Conservation (phyloP, 768 basidiomycete species). For the Saitozyma sp. region DNA sequence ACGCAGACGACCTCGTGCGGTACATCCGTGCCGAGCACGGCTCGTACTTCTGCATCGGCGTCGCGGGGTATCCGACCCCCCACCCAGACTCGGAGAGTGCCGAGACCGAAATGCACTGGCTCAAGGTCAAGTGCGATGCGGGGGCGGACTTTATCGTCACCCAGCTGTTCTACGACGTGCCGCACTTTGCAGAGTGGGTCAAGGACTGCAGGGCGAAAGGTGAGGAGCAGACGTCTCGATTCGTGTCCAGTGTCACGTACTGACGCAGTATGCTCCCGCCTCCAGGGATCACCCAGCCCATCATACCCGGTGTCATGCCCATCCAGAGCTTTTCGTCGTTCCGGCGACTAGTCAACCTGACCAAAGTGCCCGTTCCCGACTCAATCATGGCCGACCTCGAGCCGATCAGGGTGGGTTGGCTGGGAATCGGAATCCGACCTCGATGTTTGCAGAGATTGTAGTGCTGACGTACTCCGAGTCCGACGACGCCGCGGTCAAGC, state of each 20-base stretch:
- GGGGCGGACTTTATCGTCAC: slow-evolving; percentile 96
- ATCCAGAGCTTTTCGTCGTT: slow-evolving; percentile 96
- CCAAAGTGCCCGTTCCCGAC: slow-evolving; percentile 73
- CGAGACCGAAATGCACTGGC: slow-evolving; percentile 58
- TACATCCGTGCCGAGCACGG: slow-evolving; percentile 84
- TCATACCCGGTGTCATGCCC: slow-evolving; percentile 96
- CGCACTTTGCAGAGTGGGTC: slow-evolving; percentile 78
- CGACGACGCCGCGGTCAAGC: slow-evolving; percentile 90
- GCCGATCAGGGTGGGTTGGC: slow-evolving; percentile 66
- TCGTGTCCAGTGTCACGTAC: not conserved
- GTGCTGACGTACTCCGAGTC: slow-evolving; percentile 59
- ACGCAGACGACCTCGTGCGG: slow-evolving; percentile 83
- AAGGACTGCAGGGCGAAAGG: slow-evolving; percentile 70
- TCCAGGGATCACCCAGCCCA: slow-evolving; percentile 80
- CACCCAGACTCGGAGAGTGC: slow-evolving; percentile 56
- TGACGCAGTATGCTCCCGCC: not conserved
- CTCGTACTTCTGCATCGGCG: slow-evolving; percentile 86
- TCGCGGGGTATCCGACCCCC: slow-evolving; percentile 80
- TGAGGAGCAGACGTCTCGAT: slow-evolving; percentile 48
- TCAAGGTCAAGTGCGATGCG: slow-evolving; percentile 86
- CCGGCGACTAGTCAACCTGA: slow-evolving; percentile 83
- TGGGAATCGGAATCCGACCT: not conserved
- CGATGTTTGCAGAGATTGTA: too few species aligned
- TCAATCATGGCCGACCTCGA: slow-evolving; percentile 67
- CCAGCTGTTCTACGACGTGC: slow-evolving; percentile 95